These are phyloP conservation scores for Neodidymelliopsis sp. DNA, from an alignment of 2,329 filamentous ascomycete species.

Conservation along the genomic window DNA sequence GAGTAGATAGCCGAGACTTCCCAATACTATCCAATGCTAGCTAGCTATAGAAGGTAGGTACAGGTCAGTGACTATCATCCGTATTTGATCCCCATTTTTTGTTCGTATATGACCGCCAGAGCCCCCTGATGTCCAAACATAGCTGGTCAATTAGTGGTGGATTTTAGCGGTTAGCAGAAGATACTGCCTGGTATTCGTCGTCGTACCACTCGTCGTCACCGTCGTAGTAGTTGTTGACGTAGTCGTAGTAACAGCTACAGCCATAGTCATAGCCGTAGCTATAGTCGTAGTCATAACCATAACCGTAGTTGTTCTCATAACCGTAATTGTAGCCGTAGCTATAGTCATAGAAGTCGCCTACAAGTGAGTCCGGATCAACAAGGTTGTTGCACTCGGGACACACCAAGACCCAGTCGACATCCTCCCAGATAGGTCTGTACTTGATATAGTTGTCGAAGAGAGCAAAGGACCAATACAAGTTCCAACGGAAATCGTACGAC, in stretches of 20 bases:
- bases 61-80: constrained; percentile 6
- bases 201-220: neutral
- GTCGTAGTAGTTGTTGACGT: neutral
- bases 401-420: no score
- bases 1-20: constrained; percentile 2
- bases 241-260: neutral
- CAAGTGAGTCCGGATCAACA: no score
- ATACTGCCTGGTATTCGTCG: neutral
- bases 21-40: constrained; percentile 13
- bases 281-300: neutral
- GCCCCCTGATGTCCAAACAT: constrained; percentile 2
- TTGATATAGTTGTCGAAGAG: neutral
- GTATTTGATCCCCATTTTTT: constrained; percentile 3
- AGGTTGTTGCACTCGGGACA: no score
- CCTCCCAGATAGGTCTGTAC: no score
- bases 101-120: neutral
- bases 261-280: neutral
- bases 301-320: neutral
- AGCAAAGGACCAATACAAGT: neutral
- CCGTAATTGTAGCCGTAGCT: no score
- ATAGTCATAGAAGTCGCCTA: no score
- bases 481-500: neutral
- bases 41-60: constrained; percentile 15
- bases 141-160: constrained; percentile 4
- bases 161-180: neutral